phyloP scores from a whole-genome alignment of 768 basidiomycete species.

The Suillus tomentosus region DNA sequence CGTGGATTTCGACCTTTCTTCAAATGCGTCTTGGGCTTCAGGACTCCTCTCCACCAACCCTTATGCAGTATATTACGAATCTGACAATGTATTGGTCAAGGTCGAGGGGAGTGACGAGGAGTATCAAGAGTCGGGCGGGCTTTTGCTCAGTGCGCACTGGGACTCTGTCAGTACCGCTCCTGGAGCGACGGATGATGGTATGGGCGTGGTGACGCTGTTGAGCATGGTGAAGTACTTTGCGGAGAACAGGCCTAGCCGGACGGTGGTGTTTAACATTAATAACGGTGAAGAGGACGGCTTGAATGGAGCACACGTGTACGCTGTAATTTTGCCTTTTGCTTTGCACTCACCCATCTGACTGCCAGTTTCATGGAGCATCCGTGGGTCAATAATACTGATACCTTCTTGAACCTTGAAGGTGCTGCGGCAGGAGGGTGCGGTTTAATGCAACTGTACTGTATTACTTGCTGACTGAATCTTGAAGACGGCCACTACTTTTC shows the following conservation, averaged over 20 bases:
- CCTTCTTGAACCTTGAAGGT: constrained; percentile 83
- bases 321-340: constrained; percentile 16
- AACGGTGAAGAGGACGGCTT: constrained; percentile 83
- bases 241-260: constrained; percentile 51
- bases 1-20: constrained; percentile 50
- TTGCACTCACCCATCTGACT: constrained; percentile 4
- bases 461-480: constrained; percentile 10
- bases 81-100: constrained; percentile 68
- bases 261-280: constrained; percentile 82
- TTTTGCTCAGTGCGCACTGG: constrained; percentile 80
- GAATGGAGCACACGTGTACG: constrained; percentile 69
- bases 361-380: constrained; percentile 70
- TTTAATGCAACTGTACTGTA: background rate
- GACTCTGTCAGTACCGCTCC: constrained; percentile 78
- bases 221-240: constrained; percentile 63
- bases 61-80: constrained; percentile 57
- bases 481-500: constrained; percentile 75
- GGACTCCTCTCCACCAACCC: constrained; percentile 18
- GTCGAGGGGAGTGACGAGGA: constrained; percentile 51
- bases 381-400: constrained; percentile 65
- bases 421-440: constrained; percentile 73
- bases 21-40: constrained; percentile 51
- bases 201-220: constrained; percentile 66
- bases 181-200: constrained; percentile 79
- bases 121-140: constrained; percentile 40